These are phyloP conservation scores for Hemileccinum impolitum DNA, from an alignment of 768 basidiomycete genomes.

Conservation along the genomic window DNA sequence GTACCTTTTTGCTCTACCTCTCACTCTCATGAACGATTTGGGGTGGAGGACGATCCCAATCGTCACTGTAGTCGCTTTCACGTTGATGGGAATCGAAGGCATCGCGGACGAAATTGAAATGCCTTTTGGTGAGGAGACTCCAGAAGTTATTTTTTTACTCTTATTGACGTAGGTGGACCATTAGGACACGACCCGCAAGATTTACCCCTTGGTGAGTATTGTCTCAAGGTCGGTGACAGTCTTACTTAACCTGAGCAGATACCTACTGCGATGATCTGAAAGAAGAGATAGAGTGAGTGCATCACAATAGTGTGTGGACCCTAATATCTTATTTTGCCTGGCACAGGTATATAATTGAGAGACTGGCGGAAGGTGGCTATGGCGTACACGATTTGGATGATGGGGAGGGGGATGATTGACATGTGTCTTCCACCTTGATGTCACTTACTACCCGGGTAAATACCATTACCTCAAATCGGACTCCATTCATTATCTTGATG, in stretches of 20 bases:
- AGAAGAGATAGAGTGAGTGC: constrained; percentile 75
- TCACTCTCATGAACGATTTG: constrained; percentile 79
- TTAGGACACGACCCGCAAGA: constrained; percentile 61
- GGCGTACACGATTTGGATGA: constrained; percentile 74
- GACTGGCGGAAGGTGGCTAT: constrained; percentile 70
- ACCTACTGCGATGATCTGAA: constrained; percentile 83
- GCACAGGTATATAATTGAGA: constrained; percentile 62
- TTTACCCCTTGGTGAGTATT: constrained; percentile 68
- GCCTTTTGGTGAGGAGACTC: constrained; percentile 70
- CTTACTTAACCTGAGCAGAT: constrained; percentile 40
- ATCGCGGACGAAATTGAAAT: constrained; percentile 94
- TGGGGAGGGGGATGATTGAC: constrained; percentile 79
- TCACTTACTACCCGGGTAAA: background rate
- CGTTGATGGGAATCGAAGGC: constrained; percentile 92
- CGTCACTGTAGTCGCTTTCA: constrained; percentile 84
- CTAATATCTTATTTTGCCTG: constrained; percentile 8
- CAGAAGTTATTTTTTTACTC: background rate
- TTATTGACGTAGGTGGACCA: constrained; percentile 4
- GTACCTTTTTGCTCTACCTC: constrained; percentile 88
- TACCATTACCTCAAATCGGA: background rate
- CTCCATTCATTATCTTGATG: background rate
- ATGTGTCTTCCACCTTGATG: background rate
- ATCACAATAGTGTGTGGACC: background rate
- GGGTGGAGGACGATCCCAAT: constrained; percentile 85
- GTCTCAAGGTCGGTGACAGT: background rate